Base-by-base conservation (phyloP, 1,284 basidiomycete genomes). In the Mixia osmundae region DNA sequence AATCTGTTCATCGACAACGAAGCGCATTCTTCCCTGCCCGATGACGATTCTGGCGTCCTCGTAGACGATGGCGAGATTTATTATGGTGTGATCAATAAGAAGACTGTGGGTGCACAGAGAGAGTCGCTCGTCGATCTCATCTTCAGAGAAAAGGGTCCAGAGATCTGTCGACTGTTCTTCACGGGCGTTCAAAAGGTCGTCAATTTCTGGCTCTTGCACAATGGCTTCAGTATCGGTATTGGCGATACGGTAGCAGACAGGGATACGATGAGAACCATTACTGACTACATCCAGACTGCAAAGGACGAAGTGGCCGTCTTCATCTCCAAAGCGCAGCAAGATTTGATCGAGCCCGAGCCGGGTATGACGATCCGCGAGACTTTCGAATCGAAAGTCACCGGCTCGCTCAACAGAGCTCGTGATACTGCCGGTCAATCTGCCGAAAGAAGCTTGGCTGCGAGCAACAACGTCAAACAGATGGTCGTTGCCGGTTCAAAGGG, bases 381-480 rank as follows among this genome's bases (percentile, higher is more conserved):
- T 1, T 87, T 97, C 61, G 89, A 97, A 60, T 80, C 77, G 51
- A 65, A 69, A 44, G 85, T 94, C 36, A 45, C 47, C 14, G 83
- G 91, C 53, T 72, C 87, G 54, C 70, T 99, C 48, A 95, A 99
- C 59, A 66, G 75, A 59, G 91, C 89, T 45, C 83, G 89, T 67
- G 91, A 97, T 54, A 69, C 72, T 44, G 85, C 82, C 26, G 91
- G 91, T 65, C 79, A 82, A 53, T 78, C 77, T 36, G 91, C 89
- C 12, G 83, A 97, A 62, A 75, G 82, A 60, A 76, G 76, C 53
- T 63, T 97, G 66, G 94, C 94, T 63, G 80, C 83, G 55, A 85
- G 89, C 61, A 97, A 97, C 66, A 95, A 95, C 51, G 89, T 97
- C 64, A 97, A 97, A 67, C 89, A 97, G 68, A 97, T 97, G 91